phyloP scores from a whole-genome alignment of 2,329 filamentous ascomycete species.

The Chrysoporthe cubensis region DNA sequence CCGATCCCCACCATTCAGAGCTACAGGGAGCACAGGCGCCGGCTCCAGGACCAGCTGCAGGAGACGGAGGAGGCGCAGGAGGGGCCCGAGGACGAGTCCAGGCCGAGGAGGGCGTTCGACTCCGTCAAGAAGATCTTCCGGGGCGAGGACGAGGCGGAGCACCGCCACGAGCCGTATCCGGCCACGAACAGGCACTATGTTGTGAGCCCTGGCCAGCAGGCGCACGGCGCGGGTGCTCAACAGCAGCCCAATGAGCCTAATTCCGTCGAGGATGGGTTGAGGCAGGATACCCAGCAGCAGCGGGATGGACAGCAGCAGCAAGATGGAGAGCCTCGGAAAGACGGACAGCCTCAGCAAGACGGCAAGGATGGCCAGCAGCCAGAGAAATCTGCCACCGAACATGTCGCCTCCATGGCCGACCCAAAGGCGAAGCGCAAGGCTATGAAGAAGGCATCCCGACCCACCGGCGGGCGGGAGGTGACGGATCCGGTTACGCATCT shows the following conservation, averaged over 20 bases:
- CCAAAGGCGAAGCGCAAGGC: constrained; percentile 53
- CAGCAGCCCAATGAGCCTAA: neutral
- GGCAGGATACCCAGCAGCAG: constrained; percentile 14
- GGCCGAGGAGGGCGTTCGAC: constrained; percentile 39
- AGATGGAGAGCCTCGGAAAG: too few relatives aligned
- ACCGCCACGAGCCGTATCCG: constrained; percentile 42
- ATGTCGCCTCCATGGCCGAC: constrained; percentile 43
- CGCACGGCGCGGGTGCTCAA: constrained; percentile 8
- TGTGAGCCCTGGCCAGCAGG: constrained; percentile 13
- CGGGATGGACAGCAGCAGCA: constrained; percentile 5
- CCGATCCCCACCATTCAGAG: constrained; percentile 54
- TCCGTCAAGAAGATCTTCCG: constrained; percentile 43
- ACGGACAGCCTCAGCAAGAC: constrained; percentile 17
- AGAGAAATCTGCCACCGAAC: constrained; percentile 41
- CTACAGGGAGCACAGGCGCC: constrained; percentile 51
- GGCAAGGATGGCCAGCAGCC: constrained; percentile 29
- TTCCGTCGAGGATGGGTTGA: constrained; percentile 25
- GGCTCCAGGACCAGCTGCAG: constrained; percentile 46
- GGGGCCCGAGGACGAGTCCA: constrained; percentile 42
- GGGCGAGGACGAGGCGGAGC: constrained; percentile 37
- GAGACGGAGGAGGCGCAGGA: constrained; percentile 34
- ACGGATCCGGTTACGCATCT: constrained; percentile 76
- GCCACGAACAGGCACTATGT: constrained; percentile 40
- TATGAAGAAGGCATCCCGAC: constrained; percentile 49
- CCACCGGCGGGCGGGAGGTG: constrained; percentile 61